Conservation (phyloP, 768 basidiomycete genomes). For the Amanita subjunquillea region DNA sequence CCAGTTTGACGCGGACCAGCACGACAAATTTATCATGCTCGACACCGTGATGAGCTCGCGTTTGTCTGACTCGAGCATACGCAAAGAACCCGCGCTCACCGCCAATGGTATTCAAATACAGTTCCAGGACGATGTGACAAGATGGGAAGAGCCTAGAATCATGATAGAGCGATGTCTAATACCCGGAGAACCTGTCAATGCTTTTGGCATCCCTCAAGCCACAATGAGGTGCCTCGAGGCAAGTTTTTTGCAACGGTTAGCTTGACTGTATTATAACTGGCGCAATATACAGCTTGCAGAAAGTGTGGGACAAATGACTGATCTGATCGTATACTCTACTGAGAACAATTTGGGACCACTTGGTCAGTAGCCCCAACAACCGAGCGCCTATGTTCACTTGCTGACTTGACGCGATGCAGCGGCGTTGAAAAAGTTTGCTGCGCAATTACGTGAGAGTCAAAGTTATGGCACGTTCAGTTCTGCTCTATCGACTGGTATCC, state of each 20-base stretch:
- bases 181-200: slow-evolving; percentile 78
- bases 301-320: slow-evolving; percentile 72
- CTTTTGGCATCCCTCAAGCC: slow-evolving; percentile 81
- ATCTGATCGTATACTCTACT: slow-evolving; percentile 58
- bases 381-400: neutral
- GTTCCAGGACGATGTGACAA: slow-evolving; percentile 40
- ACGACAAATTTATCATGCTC: slow-evolving; percentile 68
- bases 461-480: slow-evolving; percentile 10
- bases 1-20: slow-evolving; percentile 59
- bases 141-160: slow-evolving; percentile 58
- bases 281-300: slow-evolving; percentile 51
- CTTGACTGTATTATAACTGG: slow-evolving; percentile 4
- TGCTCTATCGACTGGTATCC: slow-evolving; percentile 5
- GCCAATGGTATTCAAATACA: slow-evolving; percentile 16
- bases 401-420: slow-evolving; percentile 18
- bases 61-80: slow-evolving; percentile 23
- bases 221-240: slow-evolving; percentile 87
- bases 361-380: slow-evolving; percentile 34
- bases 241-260: slow-evolving; percentile 10
- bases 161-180: slow-evolving; percentile 53
- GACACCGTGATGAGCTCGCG: slow-evolving; percentile 49
- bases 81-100: slow-evolving; percentile 15
- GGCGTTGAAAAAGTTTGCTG: slow-evolving; percentile 29
- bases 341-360: slow-evolving; percentile 48
- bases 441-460: slow-evolving; percentile 27